phyloP scores from a whole-genome alignment of 805 yeast species.

The Wickerhamiella lipophila region DNA sequence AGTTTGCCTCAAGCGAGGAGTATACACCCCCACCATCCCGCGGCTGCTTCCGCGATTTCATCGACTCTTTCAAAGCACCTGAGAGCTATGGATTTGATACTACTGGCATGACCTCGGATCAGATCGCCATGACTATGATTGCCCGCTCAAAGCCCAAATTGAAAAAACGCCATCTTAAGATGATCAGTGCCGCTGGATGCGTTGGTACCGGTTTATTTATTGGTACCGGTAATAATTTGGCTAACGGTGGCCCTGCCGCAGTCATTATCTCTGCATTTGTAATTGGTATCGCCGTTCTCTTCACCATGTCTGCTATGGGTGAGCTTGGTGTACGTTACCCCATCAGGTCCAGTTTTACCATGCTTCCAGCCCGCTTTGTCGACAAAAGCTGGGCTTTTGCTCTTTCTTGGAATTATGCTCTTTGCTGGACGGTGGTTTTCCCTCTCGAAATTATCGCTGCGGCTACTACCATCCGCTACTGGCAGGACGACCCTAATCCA shows the following conservation, averaged over 20 bases:
- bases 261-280: conserved; percentile 49
- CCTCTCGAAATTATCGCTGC: conserved; percentile 59
- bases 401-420: conserved; percentile 49
- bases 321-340: conserved; percentile 61
- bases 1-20: conserved; percentile 3
- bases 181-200: conserved; percentile 77
- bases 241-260: conserved; percentile 52
- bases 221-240: conserved; percentile 60
- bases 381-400: conserved; percentile 60
- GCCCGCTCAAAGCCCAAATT: conserved; percentile 33
- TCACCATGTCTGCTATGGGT: conserved; percentile 56
- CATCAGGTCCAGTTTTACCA: conserved; percentile 51
- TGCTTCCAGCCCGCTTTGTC: conserved; percentile 50
- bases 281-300: conserved; percentile 59
- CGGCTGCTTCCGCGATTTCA: conserved; percentile 2
- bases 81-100: conserved; percentile 16
- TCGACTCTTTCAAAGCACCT: conserved; percentile 17
- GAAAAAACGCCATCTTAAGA: conserved; percentile 41
- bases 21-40: neutral
- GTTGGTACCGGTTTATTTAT: conserved; percentile 69
- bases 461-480: conserved; percentile 40
- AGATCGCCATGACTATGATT: conserved; percentile 20
- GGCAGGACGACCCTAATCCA: conserved; percentile 37
- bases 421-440: conserved; percentile 42
- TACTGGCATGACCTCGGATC: conserved; percentile 18